Evolutionary conservation across 2,329 filamentous ascomycete genomes (phyloP), one percentile per base, ranked within the genome.

Genomic region (Graphiopsis chlorocephala): DNA sequence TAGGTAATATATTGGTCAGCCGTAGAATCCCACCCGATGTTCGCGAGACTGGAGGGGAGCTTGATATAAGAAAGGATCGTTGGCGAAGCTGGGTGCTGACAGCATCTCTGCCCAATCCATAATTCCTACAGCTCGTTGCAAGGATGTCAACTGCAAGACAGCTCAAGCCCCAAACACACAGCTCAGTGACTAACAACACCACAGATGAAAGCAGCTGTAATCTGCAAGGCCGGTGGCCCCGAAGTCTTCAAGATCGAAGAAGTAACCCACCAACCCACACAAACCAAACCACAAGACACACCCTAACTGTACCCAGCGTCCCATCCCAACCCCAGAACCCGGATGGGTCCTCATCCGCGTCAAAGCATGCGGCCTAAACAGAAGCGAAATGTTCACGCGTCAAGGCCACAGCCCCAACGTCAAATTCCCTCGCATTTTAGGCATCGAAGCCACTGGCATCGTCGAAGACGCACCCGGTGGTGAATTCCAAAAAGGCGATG

Each of bases 331-430:
- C 2, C 76, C 78, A 4, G 64, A 72, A n/a, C 52, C 70, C 25
- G 75, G 76, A 60, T 71, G 80, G 65, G 74, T 82, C 28, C 76
- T 81, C 33, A 78, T 82, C 68, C 75, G 73, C 59, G 70, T 81
- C 65, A 74, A 78, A 60, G 80, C 78, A 17, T 79, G 80, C 66
- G 81, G 81, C n/a, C 77, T 83, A 67, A 82, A 83, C 66, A 78
- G 80, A 20, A 77, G 76, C 58, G 80, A 82, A 66, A 73, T 82
- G 65, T 81, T 79, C 75, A 83, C 80, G 8, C 78, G 81, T 14
- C 79, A 80, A 65, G 81, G 80, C 35, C 74, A 78, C 69, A 79
- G 76, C 7, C 78, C 77, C 7, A 72, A 69, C 15, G 74, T 82
- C 50, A 53, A 69, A 8, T 81, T 82, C 61, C 80, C 81, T 0